Evolutionary conservation across 495 filamentous ascomycete genomes (phyloP).

Genomic region (Neurospora sp.): DNA sequence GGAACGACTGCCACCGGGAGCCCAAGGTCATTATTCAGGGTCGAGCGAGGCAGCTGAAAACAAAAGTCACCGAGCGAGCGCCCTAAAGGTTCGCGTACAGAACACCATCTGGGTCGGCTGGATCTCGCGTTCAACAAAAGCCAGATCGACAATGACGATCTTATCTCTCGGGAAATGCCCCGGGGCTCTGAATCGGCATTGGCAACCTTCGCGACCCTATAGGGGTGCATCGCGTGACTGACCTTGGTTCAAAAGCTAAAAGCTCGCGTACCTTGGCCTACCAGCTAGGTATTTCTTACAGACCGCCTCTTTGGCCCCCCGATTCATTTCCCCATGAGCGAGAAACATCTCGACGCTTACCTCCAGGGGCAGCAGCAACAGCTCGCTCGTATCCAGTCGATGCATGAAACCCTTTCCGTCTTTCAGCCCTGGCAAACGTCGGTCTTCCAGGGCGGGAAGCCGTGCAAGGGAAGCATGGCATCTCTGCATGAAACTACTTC

Average conservation of each 20-base stretch:
- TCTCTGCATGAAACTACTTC: background rate
- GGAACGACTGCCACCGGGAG: background rate
- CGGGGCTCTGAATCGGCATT: background rate
- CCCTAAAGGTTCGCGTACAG: background rate
- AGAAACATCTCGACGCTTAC: background rate
- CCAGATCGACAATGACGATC: background rate
- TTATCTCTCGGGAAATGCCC: background rate
- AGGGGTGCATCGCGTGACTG: background rate
- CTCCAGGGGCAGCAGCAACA: background rate
- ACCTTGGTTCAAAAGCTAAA: background rate
- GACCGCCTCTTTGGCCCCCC: background rate
- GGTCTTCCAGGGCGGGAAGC: background rate
- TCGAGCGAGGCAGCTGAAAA: background rate
- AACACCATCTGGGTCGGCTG: background rate
- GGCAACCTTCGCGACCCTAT: background rate
- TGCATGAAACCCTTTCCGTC: background rate
- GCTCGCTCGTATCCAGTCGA: background rate
- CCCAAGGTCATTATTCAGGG: background rate
- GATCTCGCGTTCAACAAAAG: background rate
- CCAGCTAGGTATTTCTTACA: background rate
- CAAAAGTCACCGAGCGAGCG: background rate
- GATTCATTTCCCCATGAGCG: background rate
- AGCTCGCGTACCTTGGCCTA: background rate
- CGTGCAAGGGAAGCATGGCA: background rate
- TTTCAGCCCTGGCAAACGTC: background rate